phyloP scores from a whole-genome alignment of 331 rosid species.

The Telfairia occidentalis region DNA sequence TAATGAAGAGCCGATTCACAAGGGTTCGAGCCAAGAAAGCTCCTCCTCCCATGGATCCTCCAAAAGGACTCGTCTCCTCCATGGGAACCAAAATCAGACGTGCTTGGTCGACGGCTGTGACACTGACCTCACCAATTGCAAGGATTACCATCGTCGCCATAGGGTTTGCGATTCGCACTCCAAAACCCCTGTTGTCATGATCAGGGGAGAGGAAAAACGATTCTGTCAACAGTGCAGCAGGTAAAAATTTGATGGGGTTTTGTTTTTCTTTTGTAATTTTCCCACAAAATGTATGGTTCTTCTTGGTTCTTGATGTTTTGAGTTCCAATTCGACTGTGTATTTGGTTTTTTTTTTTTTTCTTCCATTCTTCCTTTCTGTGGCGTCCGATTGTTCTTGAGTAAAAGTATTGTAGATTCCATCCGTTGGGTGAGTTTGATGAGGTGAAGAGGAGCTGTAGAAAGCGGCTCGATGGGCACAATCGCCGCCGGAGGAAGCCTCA shows the following conservation, averaged over 20 bases:
- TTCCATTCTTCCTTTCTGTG: too few species aligned
- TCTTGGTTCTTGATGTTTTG: too few species aligned
- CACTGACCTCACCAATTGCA: slow-evolving; percentile 61
- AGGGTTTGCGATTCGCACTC: slow-evolving; percentile 85
- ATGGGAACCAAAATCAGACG: slow-evolving; percentile 21
- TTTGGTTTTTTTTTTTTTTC: neutral
- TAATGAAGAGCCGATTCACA: neutral
- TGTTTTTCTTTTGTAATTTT: neutral
- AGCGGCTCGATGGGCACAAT: slow-evolving; percentile 90
- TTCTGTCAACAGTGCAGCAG: slow-evolving; percentile 99
- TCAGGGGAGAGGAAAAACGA: slow-evolving; percentile 64
- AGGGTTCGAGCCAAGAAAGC: neutral
- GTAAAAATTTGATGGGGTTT: slow-evolving; percentile 21
- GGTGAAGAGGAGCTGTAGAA: slow-evolving; percentile 89
- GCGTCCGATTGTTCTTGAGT: neutral
- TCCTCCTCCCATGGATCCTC: slow-evolving; percentile 1
- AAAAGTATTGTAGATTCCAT: slow-evolving; percentile 55
- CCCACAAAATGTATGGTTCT: slow-evolving; percentile 13
- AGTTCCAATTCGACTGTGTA: too few species aligned
- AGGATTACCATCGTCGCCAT: slow-evolving; percentile 90
- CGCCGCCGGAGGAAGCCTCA: slow-evolving; percentile 85
- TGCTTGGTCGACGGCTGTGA: slow-evolving; percentile 78
- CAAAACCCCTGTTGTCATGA: slow-evolving; percentile 57
- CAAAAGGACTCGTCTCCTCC: neutral
- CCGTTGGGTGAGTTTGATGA: slow-evolving; percentile 88